Percentiles rank a stretch among this genome's conserved stretches.
phyloP scores from a whole-genome alignment of 2,329 filamentous ascomycete genomes.

The Cytospora chrysosperma region DNA sequence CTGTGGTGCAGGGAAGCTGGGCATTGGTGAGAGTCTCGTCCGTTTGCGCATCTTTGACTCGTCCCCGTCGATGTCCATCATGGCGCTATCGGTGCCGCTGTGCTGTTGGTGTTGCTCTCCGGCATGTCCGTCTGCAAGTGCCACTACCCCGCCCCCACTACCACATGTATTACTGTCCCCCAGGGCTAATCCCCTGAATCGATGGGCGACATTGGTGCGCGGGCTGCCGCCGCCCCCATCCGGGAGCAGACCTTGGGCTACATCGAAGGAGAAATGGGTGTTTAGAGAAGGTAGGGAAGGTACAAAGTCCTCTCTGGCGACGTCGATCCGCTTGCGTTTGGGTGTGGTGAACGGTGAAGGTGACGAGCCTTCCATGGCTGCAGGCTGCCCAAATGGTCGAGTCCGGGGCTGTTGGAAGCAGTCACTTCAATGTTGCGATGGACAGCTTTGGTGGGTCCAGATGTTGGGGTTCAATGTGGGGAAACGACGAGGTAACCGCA shows the following conservation, averaged over 20 bases:
- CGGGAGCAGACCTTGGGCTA: conserved; percentile 31
- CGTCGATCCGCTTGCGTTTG: conserved; percentile 32
- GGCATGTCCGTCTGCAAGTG: conserved; percentile 12
- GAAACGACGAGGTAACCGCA: conserved; percentile 1
- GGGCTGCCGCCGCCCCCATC: conserved; percentile 54
- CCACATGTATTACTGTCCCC: conserved; percentile 28
- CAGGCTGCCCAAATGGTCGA: not conserved
- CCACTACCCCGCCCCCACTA: conserved; percentile 46
- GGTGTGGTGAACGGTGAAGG: conserved; percentile 30
- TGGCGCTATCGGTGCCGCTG: conserved; percentile 13
- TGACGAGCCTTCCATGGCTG: conserved; percentile 16
- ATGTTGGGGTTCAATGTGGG: conserved; percentile 2
- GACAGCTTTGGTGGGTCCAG: not conserved
- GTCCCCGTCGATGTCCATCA: conserved; percentile 17
- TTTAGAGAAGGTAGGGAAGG: not conserved
- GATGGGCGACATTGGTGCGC: conserved; percentile 50
- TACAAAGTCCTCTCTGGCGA: conserved; percentile 21
- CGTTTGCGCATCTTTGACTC: conserved; percentile 27
- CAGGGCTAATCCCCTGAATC: conserved; percentile 52
- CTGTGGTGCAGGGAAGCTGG: not conserved
- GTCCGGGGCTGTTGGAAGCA: conserved; percentile 5
- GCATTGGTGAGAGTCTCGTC: conserved; percentile 8
- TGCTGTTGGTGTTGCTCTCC: too few relatives aligned
- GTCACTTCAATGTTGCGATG: not conserved
- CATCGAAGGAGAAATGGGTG: conserved; percentile 47